A percentile compares a stretch with the other conserved stretches of the same genome.
These are phyloP conservation scores for Fusarium torulosum DNA, from an alignment of 2,329 filamentous ascomycete species.

Conservation along the genomic window DNA sequence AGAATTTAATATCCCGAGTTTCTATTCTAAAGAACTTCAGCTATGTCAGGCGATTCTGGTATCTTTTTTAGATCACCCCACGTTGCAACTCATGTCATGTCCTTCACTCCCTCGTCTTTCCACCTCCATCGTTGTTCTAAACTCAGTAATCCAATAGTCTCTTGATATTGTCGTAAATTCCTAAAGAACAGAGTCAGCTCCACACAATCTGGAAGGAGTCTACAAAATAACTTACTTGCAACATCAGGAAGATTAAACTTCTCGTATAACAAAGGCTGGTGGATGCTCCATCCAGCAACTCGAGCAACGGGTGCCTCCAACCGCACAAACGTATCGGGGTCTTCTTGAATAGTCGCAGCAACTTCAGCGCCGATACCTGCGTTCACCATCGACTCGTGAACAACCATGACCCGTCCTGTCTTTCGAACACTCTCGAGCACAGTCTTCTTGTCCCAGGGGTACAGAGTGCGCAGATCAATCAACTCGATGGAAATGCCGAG, in stretches of 20 bases:
- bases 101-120: background rate
- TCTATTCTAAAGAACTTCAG: conserved; percentile 6
- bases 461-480: conserved; percentile 88
- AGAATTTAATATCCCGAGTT: conserved; percentile 1
- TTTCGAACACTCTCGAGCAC: conserved; percentile 86
- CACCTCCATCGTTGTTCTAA: background rate
- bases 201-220: background rate
- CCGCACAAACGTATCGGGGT: conserved; percentile 78
- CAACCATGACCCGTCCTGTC: conserved; percentile 87
- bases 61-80: background rate
- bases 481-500: conserved; percentile 83
- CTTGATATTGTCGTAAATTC: conserved; percentile 79
- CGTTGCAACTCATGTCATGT: background rate
- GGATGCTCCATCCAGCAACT: conserved; percentile 91
- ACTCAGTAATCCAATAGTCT: conserved; percentile 72
- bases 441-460: conserved; percentile 89
- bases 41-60: background rate
- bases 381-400: conserved; percentile 94
- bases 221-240: conserved; percentile 73
- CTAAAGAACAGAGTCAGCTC: conserved; percentile 54
- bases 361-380: conserved; percentile 91
- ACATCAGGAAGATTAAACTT: conserved; percentile 87
- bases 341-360: conserved; percentile 87
- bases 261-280: conserved; percentile 83
- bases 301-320: conserved; percentile 88